Evolutionary conservation across 495 filamentous ascomycete species (phyloP), one percentile per base, ranked within the genome.

Genomic region (Penicillium maclennaniae): DNA sequence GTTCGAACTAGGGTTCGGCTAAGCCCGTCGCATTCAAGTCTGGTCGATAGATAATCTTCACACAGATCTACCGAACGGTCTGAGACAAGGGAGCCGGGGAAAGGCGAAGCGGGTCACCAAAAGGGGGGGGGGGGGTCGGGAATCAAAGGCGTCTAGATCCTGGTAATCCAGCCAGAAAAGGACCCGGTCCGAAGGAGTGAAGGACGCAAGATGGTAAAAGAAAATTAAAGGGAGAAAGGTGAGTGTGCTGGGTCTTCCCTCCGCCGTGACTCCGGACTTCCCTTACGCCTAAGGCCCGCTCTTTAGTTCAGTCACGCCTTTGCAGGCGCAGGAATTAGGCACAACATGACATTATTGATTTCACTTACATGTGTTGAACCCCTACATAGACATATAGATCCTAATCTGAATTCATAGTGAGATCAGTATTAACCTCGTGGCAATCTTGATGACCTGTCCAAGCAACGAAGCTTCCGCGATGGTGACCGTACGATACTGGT

Each of bases 171-270:
- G 38, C 19, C 38, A 40, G 38, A 40, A 23, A 23, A 40, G 47
- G 43, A 26, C 45, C 49, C 55, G 34, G 49, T 62, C 66, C 65
- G 31, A 69, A 66, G 31, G 60, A 66, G 66, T 66, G 67, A 58
- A 63, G 62, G 63, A 62, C 49, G 37, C 40, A 41, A 44, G 37
- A 27, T 23, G 19, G 39, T 14, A 4, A 27, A n/a, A 8, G 7
- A 23, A 36, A 43, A 50, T 21, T 28, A 40, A 40, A 52, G 49
- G 43, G 51, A 28, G 46, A 27, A 45, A 52, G 19, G 43, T 48
- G 56, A 54, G 53, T 51, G 56, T 56, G 63, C 45, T 31, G 15
- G 15, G 31, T 34, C 2, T 4, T 34, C 7, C 7, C 36, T 34
- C n/a, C 47, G 26, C 38, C 42, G 47, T 57, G 39, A 56, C 59